A percentile compares a stretch with the other conserved stretches of the same genome.
These are phyloP conservation scores for Monosporascus sp. DNA, from an alignment of 2,329 filamentous ascomycete genomes.

Conservation along the genomic window DNA sequence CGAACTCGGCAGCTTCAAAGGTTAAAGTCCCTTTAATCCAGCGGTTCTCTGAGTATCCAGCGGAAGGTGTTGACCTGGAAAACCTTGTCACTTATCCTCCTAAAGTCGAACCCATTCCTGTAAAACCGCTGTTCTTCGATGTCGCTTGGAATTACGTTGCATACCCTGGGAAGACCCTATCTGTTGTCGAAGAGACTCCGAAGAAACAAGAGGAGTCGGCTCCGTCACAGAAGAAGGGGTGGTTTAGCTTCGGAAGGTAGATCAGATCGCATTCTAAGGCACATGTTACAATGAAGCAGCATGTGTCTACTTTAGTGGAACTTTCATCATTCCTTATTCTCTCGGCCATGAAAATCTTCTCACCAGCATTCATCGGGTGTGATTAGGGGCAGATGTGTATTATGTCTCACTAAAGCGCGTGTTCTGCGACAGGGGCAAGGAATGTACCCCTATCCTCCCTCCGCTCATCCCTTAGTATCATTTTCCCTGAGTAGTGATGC, in stretches of 20 bases:
- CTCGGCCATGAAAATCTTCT: too few species aligned
- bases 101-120: constrained; percentile 72
- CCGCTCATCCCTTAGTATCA: constrained; percentile 13
- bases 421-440: constrained; percentile 11
- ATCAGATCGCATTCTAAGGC: constrained; percentile 1
- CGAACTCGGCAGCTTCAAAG: constrained; percentile 38
- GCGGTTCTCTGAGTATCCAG: constrained; percentile 69
- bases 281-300: neutral
- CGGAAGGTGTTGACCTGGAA: constrained; percentile 63
- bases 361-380: neutral
- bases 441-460: neutral
- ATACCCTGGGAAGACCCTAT: constrained; percentile 63
- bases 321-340: too few species aligned
- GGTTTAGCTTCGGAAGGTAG: constrained; percentile 68
- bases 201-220: constrained; percentile 32
- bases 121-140: constrained; percentile 94
- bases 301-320: too few species aligned
- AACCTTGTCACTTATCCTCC: constrained; percentile 87
- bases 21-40: constrained; percentile 61
- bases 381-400: neutral
- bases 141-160: constrained; percentile 97
- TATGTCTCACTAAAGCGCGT: constrained; percentile 12
- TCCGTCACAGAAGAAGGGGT: constrained; percentile 59
- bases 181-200: constrained; percentile 21
- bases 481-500: neutral